Conservation (phyloP, 768 basidiomycete genomes). For the Trametes elegans region DNA sequence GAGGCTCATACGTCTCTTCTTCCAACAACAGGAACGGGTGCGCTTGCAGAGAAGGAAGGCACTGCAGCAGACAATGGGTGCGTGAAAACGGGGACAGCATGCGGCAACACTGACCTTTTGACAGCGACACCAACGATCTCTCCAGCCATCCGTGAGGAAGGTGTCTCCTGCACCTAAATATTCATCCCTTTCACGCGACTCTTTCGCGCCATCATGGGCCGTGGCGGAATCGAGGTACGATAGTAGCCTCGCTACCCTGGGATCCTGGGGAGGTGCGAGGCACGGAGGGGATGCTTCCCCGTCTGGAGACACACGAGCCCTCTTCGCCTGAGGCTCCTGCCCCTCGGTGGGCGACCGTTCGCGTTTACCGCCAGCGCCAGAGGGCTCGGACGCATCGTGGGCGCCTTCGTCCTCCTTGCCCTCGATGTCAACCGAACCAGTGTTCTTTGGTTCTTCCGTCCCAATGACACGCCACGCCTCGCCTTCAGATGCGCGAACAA, state of each 20-base stretch:
- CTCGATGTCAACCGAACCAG: slow-evolving; percentile 29
- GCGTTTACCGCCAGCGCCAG: slow-evolving; percentile 42
- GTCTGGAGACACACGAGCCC: slow-evolving; percentile 41
- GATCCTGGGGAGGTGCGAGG: slow-evolving; percentile 52
- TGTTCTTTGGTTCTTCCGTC: slow-evolving; percentile 26
- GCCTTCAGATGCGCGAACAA: slow-evolving; percentile 48
- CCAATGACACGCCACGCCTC: slow-evolving; percentile 56
- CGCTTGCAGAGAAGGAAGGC: slow-evolving; percentile 50
- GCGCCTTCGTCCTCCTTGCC: slow-evolving; percentile 4
- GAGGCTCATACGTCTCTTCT: slow-evolving; percentile 83
- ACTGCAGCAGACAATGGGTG: slow-evolving; percentile 39
- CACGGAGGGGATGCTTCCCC: slow-evolving; percentile 38
- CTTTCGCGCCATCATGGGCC: slow-evolving; percentile 20
- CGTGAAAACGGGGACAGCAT: not conserved
- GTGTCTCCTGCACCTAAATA: slow-evolving; percentile 64
- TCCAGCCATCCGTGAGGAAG: slow-evolving; percentile 72
- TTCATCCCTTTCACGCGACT: not conserved
- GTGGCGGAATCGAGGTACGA: not conserved
- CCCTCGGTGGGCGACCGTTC: slow-evolving; percentile 29
- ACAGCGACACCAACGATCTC: slow-evolving; percentile 80
- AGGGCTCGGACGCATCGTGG: not conserved
- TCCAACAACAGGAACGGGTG: slow-evolving; percentile 67
- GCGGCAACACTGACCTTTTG: slow-evolving; percentile 40
- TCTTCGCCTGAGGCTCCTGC: slow-evolving; percentile 43
- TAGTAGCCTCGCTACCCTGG: not conserved